phyloP scores from a whole-genome alignment of 345 rosid genomes.

The Populus davidiana region DNA sequence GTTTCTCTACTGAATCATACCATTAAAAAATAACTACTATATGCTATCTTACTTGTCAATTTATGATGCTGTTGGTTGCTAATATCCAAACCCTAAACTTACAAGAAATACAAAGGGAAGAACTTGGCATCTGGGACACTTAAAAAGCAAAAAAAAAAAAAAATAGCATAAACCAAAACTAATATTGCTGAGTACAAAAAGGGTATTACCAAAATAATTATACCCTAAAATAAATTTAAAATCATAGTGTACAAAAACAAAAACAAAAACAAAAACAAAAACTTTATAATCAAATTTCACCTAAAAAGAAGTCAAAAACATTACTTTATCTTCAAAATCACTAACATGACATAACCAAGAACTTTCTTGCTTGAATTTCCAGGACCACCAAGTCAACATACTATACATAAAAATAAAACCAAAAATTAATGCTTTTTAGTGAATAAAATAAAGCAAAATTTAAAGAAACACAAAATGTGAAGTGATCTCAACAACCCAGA shows the following conservation, averaged over 20 bases:
- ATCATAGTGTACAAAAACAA: not conserved
- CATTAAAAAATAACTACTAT: not conserved
- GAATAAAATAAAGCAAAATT: not conserved
- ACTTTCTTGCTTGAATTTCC: constrained; percentile 20
- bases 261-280: not conserved
- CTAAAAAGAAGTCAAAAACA: not conserved
- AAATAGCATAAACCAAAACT: not conserved
- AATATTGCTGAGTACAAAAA: not conserved
- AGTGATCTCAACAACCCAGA: not conserved
- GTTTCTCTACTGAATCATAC: not conserved
- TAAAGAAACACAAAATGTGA: not conserved
- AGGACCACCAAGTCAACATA: constrained; percentile 28
- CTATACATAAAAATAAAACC: constrained; percentile 1
- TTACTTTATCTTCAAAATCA: not conserved
- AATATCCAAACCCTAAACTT: not conserved
- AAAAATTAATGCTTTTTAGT: not conserved
- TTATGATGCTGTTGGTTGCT: not conserved
- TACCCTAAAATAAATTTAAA: not conserved
- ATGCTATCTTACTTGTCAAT: not conserved
- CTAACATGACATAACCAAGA: not conserved
- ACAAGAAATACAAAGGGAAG: not conserved
- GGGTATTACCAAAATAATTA: too few relatives aligned
- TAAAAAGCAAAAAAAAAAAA: not conserved
- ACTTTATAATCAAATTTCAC: not conserved
- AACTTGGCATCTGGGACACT: not conserved